These are phyloP conservation scores for Oryza rufipogon DNA, from an alignment of 176 grass and related monocot genomes.

Conservation along the genomic window DNA sequence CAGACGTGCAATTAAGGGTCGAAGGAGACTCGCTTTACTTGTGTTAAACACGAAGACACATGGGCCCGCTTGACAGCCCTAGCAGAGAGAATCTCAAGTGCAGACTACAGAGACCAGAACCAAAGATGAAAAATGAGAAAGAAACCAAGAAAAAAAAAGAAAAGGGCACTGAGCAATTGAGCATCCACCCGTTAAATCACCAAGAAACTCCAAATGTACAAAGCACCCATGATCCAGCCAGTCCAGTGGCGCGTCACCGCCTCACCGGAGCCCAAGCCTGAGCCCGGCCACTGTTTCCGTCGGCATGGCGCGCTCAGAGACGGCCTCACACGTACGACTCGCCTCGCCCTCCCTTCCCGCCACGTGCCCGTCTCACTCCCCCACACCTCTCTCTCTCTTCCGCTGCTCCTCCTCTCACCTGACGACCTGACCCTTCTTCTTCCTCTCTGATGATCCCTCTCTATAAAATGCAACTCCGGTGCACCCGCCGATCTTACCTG, in stretches of 20 bases:
- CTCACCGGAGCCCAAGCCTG: not conserved
- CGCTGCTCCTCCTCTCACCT: slow-evolving; percentile 3
- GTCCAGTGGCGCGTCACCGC: not conserved
- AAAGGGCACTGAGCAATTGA: no score
- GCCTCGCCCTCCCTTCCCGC: not conserved
- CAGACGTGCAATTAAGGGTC: no score
- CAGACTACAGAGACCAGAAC: not conserved
- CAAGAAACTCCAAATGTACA: not conserved
- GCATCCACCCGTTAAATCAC: no score
- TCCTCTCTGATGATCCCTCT: not conserved
- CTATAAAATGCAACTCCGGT: slow-evolving; percentile 41
- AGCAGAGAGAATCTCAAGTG: not conserved
- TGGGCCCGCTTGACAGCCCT: no score
- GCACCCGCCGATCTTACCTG: slow-evolving; percentile 36
- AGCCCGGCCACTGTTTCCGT: slow-evolving; percentile 10
- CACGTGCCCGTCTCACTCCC: slow-evolving; percentile 32
- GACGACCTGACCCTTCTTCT: not conserved
- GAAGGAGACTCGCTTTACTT: no score
- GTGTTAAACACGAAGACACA: no score
- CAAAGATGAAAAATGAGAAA: not conserved
- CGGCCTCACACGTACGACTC: slow-evolving; percentile 52
- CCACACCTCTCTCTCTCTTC: not conserved
- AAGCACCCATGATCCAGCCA: not conserved
- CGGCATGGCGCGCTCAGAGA: slow-evolving; percentile 47
- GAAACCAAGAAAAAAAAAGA: not conserved